Conservation (phyloP, 176 grass and related monocot genomes). For the Phyllostachys edulis region DNA sequence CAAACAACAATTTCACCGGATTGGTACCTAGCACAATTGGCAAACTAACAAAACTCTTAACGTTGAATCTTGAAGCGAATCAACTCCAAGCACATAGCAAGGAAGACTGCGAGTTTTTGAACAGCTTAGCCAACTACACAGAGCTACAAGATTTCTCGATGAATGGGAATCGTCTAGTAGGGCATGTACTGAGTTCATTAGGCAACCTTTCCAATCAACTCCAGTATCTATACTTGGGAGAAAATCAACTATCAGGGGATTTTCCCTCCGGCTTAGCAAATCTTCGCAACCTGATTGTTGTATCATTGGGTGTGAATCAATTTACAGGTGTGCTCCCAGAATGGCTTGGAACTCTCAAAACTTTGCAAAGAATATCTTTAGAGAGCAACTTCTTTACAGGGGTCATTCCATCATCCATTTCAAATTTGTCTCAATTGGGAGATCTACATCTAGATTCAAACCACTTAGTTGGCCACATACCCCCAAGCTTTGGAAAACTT, state of each 20-base stretch:
- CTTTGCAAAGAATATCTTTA: too few species aligned
- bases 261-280: background rate
- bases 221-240: background rate
- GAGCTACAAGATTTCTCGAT: background rate
- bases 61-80: background rate
- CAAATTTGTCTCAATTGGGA: background rate
- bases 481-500: background rate
- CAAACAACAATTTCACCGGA: background rate
- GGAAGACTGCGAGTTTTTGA: conserved; percentile 14
- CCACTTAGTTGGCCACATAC: background rate
- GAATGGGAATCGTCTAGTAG: background rate
- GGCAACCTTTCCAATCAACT: background rate
- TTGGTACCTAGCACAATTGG: background rate
- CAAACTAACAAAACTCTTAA: background rate
- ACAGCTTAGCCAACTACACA: background rate
- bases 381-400: too few species aligned
- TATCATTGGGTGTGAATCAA: too few species aligned
- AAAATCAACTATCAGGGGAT: background rate
- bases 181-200: background rate
- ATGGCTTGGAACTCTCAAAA: too few species aligned
- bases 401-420: background rate
- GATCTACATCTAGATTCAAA: background rate
- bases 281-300: background rate
- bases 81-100: background rate
- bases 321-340: too few species aligned